Conservation (phyloP, 768 basidiomycete genomes). For the Phaeotremella fagi region DNA sequence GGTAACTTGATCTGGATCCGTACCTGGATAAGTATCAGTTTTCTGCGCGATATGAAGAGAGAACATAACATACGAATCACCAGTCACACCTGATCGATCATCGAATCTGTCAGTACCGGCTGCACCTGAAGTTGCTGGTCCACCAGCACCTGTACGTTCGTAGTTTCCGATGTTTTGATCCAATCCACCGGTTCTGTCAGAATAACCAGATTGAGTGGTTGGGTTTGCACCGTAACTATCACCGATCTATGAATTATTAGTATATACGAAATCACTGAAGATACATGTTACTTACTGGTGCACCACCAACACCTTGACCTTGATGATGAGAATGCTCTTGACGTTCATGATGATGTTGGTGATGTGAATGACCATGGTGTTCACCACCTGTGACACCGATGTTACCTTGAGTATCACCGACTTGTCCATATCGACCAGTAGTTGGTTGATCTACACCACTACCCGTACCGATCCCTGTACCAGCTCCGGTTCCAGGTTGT, state of each 20-base stretch:
- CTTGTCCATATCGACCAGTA: conserved; percentile 2
- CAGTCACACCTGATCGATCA: conserved; percentile 11
- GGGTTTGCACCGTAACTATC: conserved; percentile 2
- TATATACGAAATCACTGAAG: too few species aligned
- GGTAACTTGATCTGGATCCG: neutral
- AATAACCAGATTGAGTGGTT: neutral
- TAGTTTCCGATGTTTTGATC: conserved; percentile 14
- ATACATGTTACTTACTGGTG: too few species aligned
- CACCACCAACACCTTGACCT: neutral
- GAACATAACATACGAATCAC: neutral
- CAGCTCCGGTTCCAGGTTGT: neutral
- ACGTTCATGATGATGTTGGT: conserved; percentile 1
- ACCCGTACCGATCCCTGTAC: conserved; percentile 6
- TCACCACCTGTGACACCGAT: conserved; percentile 3
- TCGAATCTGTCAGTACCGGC: conserved; percentile 40
- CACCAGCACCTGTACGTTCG: conserved; percentile 16
- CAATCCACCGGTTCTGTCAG: conserved; percentile 20
- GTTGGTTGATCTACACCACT: conserved; percentile 3
- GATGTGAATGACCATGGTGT: conserved; percentile 8
- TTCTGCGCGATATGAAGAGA: neutral
- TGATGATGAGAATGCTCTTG: neutral
- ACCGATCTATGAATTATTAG: too few species aligned
- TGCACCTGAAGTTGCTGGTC: conserved; percentile 27
- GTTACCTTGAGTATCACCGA: neutral
- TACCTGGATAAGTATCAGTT: neutral